A percentile compares a stretch with the other conserved stretches of the same genome.
Evolutionary conservation across 2,329 filamentous ascomycete genomes (phyloP).

Genomic region (Diaporthe batatas): DNA sequence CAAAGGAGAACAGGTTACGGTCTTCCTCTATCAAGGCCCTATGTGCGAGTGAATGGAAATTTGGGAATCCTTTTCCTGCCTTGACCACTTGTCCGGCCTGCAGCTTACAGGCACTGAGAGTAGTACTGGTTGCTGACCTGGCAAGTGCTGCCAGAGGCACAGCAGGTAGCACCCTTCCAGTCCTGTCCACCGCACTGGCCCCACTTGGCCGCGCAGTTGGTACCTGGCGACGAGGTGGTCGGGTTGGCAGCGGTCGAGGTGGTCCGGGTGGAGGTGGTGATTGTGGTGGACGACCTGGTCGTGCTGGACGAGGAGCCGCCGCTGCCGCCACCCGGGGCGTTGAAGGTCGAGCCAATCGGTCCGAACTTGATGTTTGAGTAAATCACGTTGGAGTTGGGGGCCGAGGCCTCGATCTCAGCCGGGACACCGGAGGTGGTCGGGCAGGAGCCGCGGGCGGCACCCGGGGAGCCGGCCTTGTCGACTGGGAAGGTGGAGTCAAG

Average conservation of each 20-base stretch:
- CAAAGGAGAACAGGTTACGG: background rate
- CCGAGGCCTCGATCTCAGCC: constrained; percentile 51
- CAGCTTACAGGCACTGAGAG: constrained; percentile 33
- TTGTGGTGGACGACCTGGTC: constrained; percentile 19
- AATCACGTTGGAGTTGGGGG: constrained; percentile 45
- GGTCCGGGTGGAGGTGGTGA: constrained; percentile 35
- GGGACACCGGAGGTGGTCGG: constrained; percentile 56
- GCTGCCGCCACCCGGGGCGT: constrained; percentile 29
- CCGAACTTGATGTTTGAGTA: constrained; percentile 46
- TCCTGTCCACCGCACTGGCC: constrained; percentile 33
- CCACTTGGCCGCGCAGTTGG: constrained; percentile 24
- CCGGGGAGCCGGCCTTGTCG: constrained; percentile 57
- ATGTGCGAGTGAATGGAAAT: constrained; percentile 9
- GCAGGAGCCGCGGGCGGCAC: constrained; percentile 60
- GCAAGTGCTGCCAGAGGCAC: constrained; percentile 37
- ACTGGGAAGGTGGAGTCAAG: constrained; percentile 69
- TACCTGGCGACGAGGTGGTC: constrained; percentile 1
- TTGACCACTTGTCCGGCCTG: too few relatives aligned
- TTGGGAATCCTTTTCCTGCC: background rate
- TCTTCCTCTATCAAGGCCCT: constrained; percentile 24
- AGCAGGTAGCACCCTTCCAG: constrained; percentile 32
- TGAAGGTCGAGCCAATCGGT: constrained; percentile 47
- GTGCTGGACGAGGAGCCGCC: constrained; percentile 34
- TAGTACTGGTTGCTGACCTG: constrained; percentile 36
- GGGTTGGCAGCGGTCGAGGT: constrained; percentile 2